Evolutionary conservation across 805 yeast genomes (phyloP), one percentile per base, ranked within the genome.

Genomic region (Starmerella bombicola): DNA sequence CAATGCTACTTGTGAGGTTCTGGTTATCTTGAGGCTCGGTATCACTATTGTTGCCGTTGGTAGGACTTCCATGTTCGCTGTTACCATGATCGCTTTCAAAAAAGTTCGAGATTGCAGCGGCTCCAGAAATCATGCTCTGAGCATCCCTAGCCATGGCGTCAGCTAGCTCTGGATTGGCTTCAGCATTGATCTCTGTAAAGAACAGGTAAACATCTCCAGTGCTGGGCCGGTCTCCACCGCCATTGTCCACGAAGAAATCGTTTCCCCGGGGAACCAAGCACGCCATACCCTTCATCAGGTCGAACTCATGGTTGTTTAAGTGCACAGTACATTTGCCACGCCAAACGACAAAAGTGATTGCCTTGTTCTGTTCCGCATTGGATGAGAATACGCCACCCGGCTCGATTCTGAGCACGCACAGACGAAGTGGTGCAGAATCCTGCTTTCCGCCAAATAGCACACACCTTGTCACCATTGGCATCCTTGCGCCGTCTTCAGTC

Each of bases 221-320:
- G 18, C 40, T 33, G 10, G 23, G 18, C 7, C 21, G 12, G 10
- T 21, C 37, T 8, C 20, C 24, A 23, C 41, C 19, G 16, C 37
- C 38, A 30, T 52, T 52, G 24, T 41, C 41, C 7, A 51, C 34
- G n/a, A 15, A 28, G 18, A 49, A 35, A 22, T 49, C 50, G 29
- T 50, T 49, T 15, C 52, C 49, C 1, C 42, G 33, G 1, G 55
- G 55, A 6, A 48, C 53, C 6, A 37, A 15, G 31, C 47, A 48
- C 5, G 51, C 44, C 38, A 45, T 44, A 5, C 53, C 54, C 34
- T 43, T 36, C 20, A 35, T 34, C 9, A 48, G 42, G 5, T 32
- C 45, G 21, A 51, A 43, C 30, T 37, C 36, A 26, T 47, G 41
- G 20, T 15, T 29, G 33, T 43, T 42, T 13, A 47, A 20, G 12